These are phyloP conservation scores for Nepenthes gracilis DNA, from an alignment of 148 eudicot species.

Conservation along the genomic window DNA sequence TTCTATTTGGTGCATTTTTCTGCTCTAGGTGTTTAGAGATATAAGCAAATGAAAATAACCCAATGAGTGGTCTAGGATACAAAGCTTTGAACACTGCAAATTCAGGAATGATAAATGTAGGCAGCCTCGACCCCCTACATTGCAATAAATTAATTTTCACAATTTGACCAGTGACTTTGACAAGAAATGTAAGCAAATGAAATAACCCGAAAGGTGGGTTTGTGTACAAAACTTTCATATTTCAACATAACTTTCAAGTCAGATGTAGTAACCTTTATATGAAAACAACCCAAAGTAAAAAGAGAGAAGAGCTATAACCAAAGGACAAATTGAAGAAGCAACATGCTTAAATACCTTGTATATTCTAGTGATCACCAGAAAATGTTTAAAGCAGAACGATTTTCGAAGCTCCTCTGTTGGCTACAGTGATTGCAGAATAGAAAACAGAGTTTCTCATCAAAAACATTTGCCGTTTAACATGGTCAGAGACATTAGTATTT, in stretches of 20 bases:
- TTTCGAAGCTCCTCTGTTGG: slow-evolving; percentile 69
- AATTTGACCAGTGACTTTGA: too few relatives aligned
- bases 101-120: too few relatives aligned
- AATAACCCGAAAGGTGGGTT: too few relatives aligned
- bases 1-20: slow-evolving; percentile 38
- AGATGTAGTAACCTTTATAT: too few relatives aligned
- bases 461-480: background rate
- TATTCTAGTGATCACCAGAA: slow-evolving; percentile 52
- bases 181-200: too few relatives aligned
- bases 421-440: slow-evolving; percentile 20
- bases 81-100: too few relatives aligned
- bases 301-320: background rate
- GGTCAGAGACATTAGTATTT: too few relatives aligned
- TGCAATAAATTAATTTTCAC: too few relatives aligned
- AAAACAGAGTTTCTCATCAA: slow-evolving; percentile 6
- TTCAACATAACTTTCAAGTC: too few relatives aligned
- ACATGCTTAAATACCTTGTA: slow-evolving; percentile 45
- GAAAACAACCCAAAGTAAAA: background rate
- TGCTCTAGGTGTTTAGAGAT: slow-evolving; percentile 12
- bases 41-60: background rate
- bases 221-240: too few relatives aligned
- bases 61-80: too few relatives aligned
- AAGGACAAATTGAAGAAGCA: background rate
- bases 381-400: slow-evolving; percentile 56
- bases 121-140: too few relatives aligned